A percentile compares a stretch with the other conserved stretches of the same genome.
Evolutionary conservation across 768 basidiomycete genomes (phyloP).

Genomic region (Clavulina sp.): DNA sequence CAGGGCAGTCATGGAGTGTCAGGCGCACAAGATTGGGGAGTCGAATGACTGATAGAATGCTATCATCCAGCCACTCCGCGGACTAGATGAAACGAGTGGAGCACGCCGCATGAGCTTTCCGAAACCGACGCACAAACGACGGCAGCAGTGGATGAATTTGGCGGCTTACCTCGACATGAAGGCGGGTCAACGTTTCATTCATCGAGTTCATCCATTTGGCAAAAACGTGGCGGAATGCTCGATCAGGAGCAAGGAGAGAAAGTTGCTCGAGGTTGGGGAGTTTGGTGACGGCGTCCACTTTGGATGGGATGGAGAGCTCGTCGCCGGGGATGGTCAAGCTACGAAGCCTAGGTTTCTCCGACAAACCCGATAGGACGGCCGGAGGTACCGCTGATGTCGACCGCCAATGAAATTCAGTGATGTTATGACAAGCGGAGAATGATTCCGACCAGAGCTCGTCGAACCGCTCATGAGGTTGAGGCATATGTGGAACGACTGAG

Average conservation of each 20-base stretch:
- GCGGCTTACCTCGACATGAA: not conserved
- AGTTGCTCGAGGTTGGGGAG: not conserved
- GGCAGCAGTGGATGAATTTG: no score
- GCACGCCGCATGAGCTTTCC: not conserved
- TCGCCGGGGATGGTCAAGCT: not conserved
- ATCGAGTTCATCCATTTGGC: not conserved
- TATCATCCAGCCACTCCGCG: not conserved
- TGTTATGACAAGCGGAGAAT: not conserved
- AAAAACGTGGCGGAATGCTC: not conserved
- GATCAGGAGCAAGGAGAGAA: not conserved
- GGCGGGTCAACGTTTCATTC: not conserved
- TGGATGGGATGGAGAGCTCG: not conserved
- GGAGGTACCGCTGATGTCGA: not conserved
- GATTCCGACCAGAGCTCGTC: not conserved
- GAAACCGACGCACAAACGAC: not conserved
- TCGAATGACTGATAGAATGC: not conserved
- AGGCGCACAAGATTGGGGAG: not conserved
- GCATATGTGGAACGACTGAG: not conserved
- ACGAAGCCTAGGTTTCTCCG: not conserved
- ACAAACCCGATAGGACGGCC: not conserved
- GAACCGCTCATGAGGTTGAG: not conserved
- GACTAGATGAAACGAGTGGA: not conserved
- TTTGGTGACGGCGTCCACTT: not conserved
- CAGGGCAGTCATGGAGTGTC: not conserved
- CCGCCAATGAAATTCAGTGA: not conserved